Evolutionary conservation across 2,329 filamentous ascomycete species (phyloP).

Genomic region (Phaeoacremonium minimum): DNA sequence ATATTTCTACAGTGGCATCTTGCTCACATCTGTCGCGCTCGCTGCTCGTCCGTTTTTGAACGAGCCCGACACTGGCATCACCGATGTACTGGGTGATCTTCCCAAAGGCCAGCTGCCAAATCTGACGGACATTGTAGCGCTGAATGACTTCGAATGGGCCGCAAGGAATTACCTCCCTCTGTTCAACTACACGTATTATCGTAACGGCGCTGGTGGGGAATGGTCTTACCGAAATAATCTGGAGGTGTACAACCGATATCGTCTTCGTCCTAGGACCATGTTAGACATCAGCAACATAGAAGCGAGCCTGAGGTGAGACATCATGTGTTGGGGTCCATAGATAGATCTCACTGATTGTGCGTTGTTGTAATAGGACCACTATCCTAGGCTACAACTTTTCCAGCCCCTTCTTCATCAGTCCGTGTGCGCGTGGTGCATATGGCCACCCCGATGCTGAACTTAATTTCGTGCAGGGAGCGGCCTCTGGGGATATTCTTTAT

Average conservation of each 20-base stretch:
- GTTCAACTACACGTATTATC: conserved; percentile 51
- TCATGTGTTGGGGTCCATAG: background rate
- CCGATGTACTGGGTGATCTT: conserved; percentile 28
- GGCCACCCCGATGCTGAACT: conserved; percentile 41
- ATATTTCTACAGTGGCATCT: too few relatives aligned
- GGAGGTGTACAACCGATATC: conserved; percentile 45
- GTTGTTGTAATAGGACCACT: conserved; percentile 32
- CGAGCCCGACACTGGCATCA: conserved; percentile 41
- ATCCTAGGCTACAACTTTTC: conserved; percentile 50
- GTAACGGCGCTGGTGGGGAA: conserved; percentile 50
- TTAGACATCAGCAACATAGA: conserved; percentile 43
- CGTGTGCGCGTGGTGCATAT: conserved; percentile 39
- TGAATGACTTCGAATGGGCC: conserved; percentile 51
- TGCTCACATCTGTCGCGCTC: too few relatives aligned
- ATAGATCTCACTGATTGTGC: conserved; percentile 3
- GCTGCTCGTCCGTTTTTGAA: too few relatives aligned
- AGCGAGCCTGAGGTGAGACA: conserved; percentile 26
- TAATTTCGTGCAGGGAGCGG: conserved; percentile 45
- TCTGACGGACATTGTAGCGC: conserved; percentile 37
- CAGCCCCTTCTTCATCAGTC: conserved; percentile 50
- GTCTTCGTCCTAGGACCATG: conserved; percentile 42
- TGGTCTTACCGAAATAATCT: conserved; percentile 54
- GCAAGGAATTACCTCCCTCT: conserved; percentile 42
- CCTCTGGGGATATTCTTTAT: conserved; percentile 43
- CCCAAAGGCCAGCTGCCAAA: conserved; percentile 31